Evolutionary conservation across 306 rosid species (phyloP), one percentile per base, ranked within the genome.

Genomic region (Quillaja saponaria): DNA sequence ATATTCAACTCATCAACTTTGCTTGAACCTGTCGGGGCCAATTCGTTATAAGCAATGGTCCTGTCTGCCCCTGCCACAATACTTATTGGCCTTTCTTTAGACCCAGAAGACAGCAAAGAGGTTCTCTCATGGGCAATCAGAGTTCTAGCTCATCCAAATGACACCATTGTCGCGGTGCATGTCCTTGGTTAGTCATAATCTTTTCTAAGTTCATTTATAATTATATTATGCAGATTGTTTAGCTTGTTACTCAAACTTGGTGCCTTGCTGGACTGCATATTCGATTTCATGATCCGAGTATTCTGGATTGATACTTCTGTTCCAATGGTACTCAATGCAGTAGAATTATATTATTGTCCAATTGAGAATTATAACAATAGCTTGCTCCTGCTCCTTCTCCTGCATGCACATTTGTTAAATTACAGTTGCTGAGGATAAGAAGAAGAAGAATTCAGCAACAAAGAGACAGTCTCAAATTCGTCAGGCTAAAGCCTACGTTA

Each of bases 401-500:
- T n/a, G n/a, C n/a, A n/a, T 39, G 14, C 6, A 63, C 56, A 13
- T 46, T 44, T 63, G 41, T 64, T 42, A 18, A 61, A 63, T 69
- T 56, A 34, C 73, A 88, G 91, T 67, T 62, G 75, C 67, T 12
- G 71, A 70, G 70, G 77, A 74, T 37, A 81, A 61, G 71, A 82
- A 78, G 75, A 88, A 81, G 71, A 71, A 31, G 0, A 78, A 50
- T 49, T 70, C 73, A 0, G 47, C 51, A 8, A 42, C 57, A 34
- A 84, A 68, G 72, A 75, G 72, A 34, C 90, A 77, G 21, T 81
- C 81, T 0, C 90, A 78, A 52, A 84, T 92, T 69, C 83, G 98
- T 25, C 90, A 80, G 66, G 90, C 90, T 15, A 92, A 92, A 74
- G 90, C 96, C 9, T 76, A 76, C 55, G 94, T 88, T 46, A 88